These are phyloP conservation scores for Hsuehochloa calcarea DNA, from an alignment of 176 grass and related monocot species.

Conservation along the genomic window DNA sequence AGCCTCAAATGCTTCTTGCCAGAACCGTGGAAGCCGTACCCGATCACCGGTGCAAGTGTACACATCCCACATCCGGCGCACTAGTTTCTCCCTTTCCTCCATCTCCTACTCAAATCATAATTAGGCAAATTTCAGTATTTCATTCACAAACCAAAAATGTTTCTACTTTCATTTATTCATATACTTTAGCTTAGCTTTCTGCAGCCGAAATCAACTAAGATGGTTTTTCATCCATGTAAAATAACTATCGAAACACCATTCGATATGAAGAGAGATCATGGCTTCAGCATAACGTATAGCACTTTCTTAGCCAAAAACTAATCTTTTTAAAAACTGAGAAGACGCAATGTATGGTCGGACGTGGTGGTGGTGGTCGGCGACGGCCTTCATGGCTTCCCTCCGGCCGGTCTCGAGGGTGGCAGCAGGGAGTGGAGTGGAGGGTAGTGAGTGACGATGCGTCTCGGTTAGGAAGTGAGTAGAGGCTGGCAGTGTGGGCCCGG, in stretches of 20 bases:
- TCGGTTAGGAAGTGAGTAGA: too few species aligned
- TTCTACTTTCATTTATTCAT: neutral
- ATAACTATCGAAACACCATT: neutral
- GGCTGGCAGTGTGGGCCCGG: too few species aligned
- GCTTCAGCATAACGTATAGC: neutral
- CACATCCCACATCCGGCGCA: slow-evolving; percentile 78
- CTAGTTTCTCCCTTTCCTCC: slow-evolving; percentile 87
- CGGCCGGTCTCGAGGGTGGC: neutral
- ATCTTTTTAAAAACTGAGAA: neutral
- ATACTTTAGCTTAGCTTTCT: neutral
- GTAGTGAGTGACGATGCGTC: neutral
- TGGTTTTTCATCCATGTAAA: neutral
- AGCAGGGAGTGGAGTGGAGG: too few species aligned
- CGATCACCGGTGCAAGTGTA: slow-evolving; percentile 60
- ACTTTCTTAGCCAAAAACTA: neutral
- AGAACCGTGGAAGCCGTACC: slow-evolving; percentile 60
- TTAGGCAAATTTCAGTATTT: slow-evolving; percentile 11
- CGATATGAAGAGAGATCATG: neutral
- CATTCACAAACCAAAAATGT: neutral
- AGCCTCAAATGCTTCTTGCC: slow-evolving; percentile 89
- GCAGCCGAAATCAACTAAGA: neutral
- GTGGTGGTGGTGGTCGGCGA: slow-evolving; percentile 26
- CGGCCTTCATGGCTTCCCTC: slow-evolving; percentile 34
- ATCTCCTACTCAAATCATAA: slow-evolving; percentile 55
- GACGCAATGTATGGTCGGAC: neutral